Base-by-base conservation (phyloP, 306 rosid genomes). In the Lathyrus tuberosus region DNA sequence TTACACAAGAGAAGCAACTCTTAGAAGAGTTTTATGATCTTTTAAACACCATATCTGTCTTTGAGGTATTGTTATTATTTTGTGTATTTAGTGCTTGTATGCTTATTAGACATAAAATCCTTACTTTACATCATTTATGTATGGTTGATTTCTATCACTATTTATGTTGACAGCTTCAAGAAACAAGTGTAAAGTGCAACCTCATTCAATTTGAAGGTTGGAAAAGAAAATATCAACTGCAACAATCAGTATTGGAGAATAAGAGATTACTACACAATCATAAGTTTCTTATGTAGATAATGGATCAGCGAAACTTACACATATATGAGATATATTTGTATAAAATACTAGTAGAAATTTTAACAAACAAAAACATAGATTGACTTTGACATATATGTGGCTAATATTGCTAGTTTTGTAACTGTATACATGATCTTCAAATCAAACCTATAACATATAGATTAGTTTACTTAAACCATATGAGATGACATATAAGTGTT, bases 1-100 rank as follows among this genome's bases (percentile, higher is more conserved):
- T 87, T 20, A 84, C 82, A 12, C 91, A 80, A 75, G 96, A 89
- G 69, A 92, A 69, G 63, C 79, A 87, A 73, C 83, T 87, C 65
- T 60, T 85, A 17, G 83, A 89, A 62, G 95, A 87, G 80, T 84
- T 84, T 69, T 40, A 76, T 60, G 89, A 84, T 65, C 87, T 83
- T 67, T 69, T 77, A 16, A 79, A 77, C 4, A 48, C 54, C 75
- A 70, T 83, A 67, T 84, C 86, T 11, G 53, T 74, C 49, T 62
- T 80, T 10, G 92, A 89, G 96, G 96, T 92, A 60, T 59, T 7
- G 11, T 59, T 11, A 2, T 31, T 15, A 10, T 59, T n/a, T 1
- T 15, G 15, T 56, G 31, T 24, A 12, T 28, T 56, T 3, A 15
- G 18, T 12, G 35, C 17, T 59, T 20, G 18, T 37, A 31, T 41